These are phyloP conservation scores for Colletotrichum siamense DNA, from an alignment of 2,329 filamentous ascomycete genomes.

Conservation along the genomic window DNA sequence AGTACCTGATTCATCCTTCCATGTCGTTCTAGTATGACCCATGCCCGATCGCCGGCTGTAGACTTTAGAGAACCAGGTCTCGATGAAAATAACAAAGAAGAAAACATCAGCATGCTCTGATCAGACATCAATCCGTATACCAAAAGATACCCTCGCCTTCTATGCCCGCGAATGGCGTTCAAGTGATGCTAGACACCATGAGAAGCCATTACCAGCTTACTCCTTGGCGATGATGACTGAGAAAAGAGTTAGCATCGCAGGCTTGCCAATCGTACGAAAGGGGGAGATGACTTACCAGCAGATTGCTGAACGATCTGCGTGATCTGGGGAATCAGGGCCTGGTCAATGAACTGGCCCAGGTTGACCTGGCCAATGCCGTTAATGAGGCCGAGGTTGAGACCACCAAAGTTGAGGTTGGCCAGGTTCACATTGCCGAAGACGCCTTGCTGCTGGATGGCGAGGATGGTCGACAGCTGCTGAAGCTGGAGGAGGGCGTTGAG, in stretches of 20 bases:
- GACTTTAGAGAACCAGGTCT: background rate
- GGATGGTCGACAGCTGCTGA: conserved; percentile 44
- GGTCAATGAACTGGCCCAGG: conserved; percentile 34
- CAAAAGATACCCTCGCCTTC: background rate
- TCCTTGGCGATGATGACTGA: conserved; percentile 1
- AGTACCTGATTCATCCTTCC: background rate
- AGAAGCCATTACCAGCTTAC: background rate
- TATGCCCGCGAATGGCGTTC: background rate
- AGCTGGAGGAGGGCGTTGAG: conserved; percentile 44
- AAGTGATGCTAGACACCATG: background rate
- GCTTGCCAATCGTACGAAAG: too few species aligned
- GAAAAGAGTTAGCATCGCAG: background rate
- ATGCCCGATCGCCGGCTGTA: background rate
- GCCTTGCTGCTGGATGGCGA: conserved; percentile 36
- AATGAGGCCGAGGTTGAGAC: conserved; percentile 34
- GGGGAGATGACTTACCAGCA: background rate
- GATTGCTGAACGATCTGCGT: conserved; percentile 29
- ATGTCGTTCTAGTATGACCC: background rate
- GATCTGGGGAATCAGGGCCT: conserved; percentile 31
- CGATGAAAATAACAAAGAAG: background rate
- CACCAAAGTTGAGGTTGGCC: conserved; percentile 28
- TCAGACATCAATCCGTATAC: background rate
- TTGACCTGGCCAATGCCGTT: conserved; percentile 30
- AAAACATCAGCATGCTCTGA: background rate
- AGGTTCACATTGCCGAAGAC: conserved; percentile 35